A percentile compares a stretch with the other conserved stretches of the same genome.
Conservation (phyloP, 495 filamentous ascomycete genomes). For the Hypoxylon crocopeplum region DNA sequence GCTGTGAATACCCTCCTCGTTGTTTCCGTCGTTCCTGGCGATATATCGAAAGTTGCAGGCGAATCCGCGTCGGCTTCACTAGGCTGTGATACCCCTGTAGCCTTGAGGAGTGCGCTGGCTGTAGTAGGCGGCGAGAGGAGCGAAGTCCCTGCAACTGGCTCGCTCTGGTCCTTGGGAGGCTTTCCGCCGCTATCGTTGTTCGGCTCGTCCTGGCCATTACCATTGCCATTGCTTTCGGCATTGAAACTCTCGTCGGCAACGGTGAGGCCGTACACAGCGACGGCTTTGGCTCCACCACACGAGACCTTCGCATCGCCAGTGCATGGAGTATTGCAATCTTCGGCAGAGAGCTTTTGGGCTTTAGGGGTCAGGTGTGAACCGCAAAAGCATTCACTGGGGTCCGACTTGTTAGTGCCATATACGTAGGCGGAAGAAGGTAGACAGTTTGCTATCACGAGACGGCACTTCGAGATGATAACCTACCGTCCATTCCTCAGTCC, state of each 20-base stretch:
- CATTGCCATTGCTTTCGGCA: not conserved
- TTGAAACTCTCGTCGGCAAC: not conserved
- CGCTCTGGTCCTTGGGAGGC: not conserved
- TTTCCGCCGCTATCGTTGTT: not conserved
- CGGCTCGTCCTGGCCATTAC: not conserved
- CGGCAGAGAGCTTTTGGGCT: conserved; percentile 12
- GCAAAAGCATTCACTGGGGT: conserved; percentile 27
- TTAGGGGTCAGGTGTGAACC: conserved; percentile 15
- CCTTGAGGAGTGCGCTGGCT: conserved; percentile 4
- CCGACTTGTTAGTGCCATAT: not conserved
- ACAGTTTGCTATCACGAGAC: not conserved
- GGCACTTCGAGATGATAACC: not conserved
- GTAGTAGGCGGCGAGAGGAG: not conserved
- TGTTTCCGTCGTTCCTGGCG: not conserved
- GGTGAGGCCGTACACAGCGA: conserved; percentile 22
- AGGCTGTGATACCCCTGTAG: conserved; percentile 1
- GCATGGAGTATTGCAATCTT: conserved; percentile 27
- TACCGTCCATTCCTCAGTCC: conserved; percentile 33
- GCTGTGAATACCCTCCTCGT: not conserved
- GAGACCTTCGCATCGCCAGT: conserved; percentile 19
- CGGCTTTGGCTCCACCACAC: conserved; percentile 23
- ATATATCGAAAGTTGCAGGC: not conserved
- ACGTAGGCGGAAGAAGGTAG: not conserved
- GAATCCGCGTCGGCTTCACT: not conserved
- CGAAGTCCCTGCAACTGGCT: no score